phyloP scores from a whole-genome alignment of 352 stramenopile genomes.

The Phytophthora hybrid region DNA sequence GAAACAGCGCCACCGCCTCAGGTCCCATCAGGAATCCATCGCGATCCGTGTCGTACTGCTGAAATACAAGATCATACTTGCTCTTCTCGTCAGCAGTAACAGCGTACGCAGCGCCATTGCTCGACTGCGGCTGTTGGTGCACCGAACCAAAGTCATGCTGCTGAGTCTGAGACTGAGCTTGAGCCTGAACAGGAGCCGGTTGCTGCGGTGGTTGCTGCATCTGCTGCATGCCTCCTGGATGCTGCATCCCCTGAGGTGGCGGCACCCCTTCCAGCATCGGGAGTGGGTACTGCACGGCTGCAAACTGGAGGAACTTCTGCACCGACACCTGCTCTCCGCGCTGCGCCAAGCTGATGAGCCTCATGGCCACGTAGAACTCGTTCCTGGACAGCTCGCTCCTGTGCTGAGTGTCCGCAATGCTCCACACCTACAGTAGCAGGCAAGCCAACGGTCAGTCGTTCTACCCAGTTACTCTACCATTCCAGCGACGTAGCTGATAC shows the following conservation, averaged over 20 bases:
- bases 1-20: slow-evolving; percentile 93
- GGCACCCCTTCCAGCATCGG: slow-evolving; percentile 74
- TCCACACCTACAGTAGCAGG: slow-evolving; percentile 69
- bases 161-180: slow-evolving; percentile 2
- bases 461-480: slow-evolving; percentile 32
- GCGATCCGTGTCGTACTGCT: slow-evolving; percentile 90
- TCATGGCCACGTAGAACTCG: slow-evolving; percentile 90
- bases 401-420: slow-evolving; percentile 73
- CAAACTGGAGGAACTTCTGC: slow-evolving; percentile 81
- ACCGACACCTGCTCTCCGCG: slow-evolving; percentile 67
- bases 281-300: slow-evolving; percentile 59
- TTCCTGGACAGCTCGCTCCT: slow-evolving; percentile 78
- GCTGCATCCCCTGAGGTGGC: slow-evolving; percentile 37
- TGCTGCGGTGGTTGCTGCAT: slow-evolving; percentile 14
- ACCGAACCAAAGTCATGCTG: slow-evolving; percentile 26
- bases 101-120: slow-evolving; percentile 59
- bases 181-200: not conserved
- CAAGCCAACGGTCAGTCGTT: not conserved
- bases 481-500: not conserved
- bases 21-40: slow-evolving; percentile 93
- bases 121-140: slow-evolving; percentile 18
- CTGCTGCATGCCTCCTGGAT: slow-evolving; percentile 6
- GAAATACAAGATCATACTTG: slow-evolving; percentile 94
- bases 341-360: slow-evolving; percentile 87
- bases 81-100: slow-evolving; percentile 90